Percentiles rank a stretch among this genome's conserved stretches.
Evolutionary conservation across 2,329 filamentous ascomycete species (phyloP).

Genomic region (Neofusicoccum laricinum): DNA sequence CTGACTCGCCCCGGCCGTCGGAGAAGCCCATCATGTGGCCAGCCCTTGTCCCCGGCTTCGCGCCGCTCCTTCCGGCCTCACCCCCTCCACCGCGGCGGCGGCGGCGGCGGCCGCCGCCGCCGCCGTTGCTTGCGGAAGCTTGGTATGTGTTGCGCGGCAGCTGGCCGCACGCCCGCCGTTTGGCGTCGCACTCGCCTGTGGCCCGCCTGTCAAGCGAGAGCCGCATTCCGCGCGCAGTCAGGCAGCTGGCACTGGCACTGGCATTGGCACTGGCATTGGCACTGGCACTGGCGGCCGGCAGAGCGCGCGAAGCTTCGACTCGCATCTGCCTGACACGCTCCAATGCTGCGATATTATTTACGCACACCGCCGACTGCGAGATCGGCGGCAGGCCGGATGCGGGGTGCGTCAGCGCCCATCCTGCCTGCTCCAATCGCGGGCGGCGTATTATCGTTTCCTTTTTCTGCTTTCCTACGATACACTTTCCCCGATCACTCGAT

Average conservation of each 20-base stretch:
- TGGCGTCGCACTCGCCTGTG: not conserved
- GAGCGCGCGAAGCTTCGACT: not conserved
- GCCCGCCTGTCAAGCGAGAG: not conserved
- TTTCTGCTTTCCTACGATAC: not conserved
- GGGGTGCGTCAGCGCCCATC: not conserved
- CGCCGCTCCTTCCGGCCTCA: constrained; percentile 1
- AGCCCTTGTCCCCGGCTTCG: not conserved
- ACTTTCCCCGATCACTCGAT: constrained; percentile 1
- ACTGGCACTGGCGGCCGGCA: not conserved
- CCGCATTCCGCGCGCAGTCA: too few species aligned
- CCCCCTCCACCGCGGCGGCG: not conserved
- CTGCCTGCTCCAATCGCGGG: not conserved
- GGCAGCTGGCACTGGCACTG: too few species aligned
- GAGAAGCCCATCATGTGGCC: constrained; percentile 8
- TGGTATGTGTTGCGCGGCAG: not conserved
- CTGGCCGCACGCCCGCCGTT: not conserved
- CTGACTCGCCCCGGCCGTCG: constrained; percentile 4
- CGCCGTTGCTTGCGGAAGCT: not conserved
- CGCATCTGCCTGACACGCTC: not conserved
- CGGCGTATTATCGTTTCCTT: not conserved
- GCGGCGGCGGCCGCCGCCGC: too few species aligned
- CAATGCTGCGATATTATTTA: not conserved
- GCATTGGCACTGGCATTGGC: too few species aligned
- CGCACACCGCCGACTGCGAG: not conserved
- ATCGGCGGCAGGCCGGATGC: not conserved